Conservation (phyloP, 768 basidiomycete species). For the Porphyrellus cyaneotinctus region DNA sequence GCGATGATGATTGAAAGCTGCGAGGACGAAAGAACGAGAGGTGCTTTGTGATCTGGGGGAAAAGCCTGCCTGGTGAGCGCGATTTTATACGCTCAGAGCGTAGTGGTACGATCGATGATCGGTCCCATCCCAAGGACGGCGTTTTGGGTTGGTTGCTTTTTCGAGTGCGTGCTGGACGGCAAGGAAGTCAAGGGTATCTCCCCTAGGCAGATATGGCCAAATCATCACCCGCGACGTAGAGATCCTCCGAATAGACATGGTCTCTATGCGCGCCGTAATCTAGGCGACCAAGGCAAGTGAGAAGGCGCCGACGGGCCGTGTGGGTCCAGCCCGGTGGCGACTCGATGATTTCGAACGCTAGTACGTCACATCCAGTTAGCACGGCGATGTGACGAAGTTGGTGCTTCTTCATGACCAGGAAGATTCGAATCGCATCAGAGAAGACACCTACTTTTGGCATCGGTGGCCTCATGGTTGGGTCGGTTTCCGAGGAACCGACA, state of each 20-base stretch:
- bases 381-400: slow-evolving; percentile 15
- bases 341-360: neutral
- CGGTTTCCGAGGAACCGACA: neutral
- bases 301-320: slow-evolving; percentile 5
- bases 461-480: slow-evolving; percentile 6
- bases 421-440: neutral
- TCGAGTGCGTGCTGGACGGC: slow-evolving; percentile 4
- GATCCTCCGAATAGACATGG: neutral
- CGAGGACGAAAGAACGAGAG: neutral
- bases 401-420: slow-evolving; percentile 7
- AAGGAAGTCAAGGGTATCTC: neutral
- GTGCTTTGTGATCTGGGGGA: neutral
- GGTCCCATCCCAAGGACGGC: slow-evolving; percentile 4
- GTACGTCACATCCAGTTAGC: slow-evolving; percentile 16
- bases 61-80: neutral
- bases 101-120: slow-evolving; percentile 7
- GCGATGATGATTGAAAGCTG: neutral
- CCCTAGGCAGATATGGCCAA: slow-evolving; percentile 12
- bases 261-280: neutral
- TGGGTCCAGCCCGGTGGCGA: neutral
- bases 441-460: slow-evolving; percentile 16
- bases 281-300: slow-evolving; percentile 8
- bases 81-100: slow-evolving; percentile 14
- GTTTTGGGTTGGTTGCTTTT: slow-evolving; percentile 13
- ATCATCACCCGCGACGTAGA: neutral